Evolutionary conservation across 257 asterid species (phyloP).

Genomic region (Ilex aquifolium): DNA sequence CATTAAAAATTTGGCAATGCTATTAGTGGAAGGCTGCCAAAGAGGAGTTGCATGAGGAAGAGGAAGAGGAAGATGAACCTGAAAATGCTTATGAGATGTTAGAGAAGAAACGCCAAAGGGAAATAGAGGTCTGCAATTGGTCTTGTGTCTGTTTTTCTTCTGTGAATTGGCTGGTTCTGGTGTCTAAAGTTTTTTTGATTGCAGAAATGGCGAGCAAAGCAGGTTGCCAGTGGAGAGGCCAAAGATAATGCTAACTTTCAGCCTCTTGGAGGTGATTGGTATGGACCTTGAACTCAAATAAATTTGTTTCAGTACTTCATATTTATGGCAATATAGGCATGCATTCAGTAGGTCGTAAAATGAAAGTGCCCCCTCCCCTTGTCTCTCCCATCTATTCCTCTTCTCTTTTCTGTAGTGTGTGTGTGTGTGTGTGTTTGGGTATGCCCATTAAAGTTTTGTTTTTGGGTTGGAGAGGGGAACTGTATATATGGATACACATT

Average conservation of each 20-base stretch:
- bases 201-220: constrained; percentile 92
- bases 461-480: too few species aligned
- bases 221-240: constrained; percentile 89
- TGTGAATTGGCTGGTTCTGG: not conserved
- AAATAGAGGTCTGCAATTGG: constrained; percentile 69
- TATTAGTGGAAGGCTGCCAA: constrained; percentile 98
- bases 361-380: too few species aligned
- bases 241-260: constrained; percentile 90
- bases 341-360: too few species aligned
- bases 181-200: constrained; percentile 13
- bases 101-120: constrained; percentile 77
- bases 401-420: too few species aligned
- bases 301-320: too few species aligned
- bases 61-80: constrained; percentile 56
- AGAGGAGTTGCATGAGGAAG: constrained; percentile 83
- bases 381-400: too few species aligned
- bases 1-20: not conserved
- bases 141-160: not conserved
- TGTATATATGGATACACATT: too few species aligned
- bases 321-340: too few species aligned
- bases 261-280: constrained; percentile 99
- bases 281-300: constrained; percentile 5
- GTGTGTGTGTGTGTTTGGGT: too few species aligned
- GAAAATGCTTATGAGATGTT: constrained; percentile 61
- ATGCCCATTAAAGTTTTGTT: too few species aligned